phyloP scores from a whole-genome alignment of 495 filamentous ascomycete genomes.

The Chaetomium tenue region DNA sequence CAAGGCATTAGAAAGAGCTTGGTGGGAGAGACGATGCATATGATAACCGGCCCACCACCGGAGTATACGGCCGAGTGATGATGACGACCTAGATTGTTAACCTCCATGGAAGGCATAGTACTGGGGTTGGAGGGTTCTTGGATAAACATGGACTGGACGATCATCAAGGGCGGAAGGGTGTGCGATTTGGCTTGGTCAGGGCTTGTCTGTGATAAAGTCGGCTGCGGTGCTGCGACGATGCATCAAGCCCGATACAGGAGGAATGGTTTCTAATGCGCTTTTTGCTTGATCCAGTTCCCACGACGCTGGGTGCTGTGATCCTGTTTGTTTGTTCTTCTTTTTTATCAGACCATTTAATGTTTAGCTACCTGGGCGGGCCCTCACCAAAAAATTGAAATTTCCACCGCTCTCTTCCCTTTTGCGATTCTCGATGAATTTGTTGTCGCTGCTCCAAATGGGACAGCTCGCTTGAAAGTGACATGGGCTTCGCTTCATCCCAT shows the following conservation, averaged over 20 bases:
- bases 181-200: background rate
- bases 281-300: background rate
- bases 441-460: background rate
- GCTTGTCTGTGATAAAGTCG: background rate
- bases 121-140: background rate
- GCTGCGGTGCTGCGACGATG: background rate
- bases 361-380: constrained; percentile 11
- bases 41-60: constrained; percentile 11
- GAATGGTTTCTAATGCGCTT: background rate
- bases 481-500: constrained; percentile 4
- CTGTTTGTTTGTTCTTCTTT: background rate
- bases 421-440: background rate
- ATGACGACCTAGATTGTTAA: constrained; percentile 21
- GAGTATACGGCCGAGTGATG: constrained; percentile 20
- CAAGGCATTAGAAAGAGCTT: constrained; percentile 19
- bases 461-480: constrained; percentile 1
- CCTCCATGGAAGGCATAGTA: background rate
- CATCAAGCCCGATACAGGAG: background rate
- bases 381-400: background rate
- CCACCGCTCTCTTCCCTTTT: background rate
- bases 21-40: constrained; percentile 19
- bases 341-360: constrained; percentile 11
- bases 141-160: background rate
- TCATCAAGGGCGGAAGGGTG: background rate
- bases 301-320: background rate